phyloP scores from a whole-genome alignment of 345 rosid genomes.

The Ricinus communis region DNA sequence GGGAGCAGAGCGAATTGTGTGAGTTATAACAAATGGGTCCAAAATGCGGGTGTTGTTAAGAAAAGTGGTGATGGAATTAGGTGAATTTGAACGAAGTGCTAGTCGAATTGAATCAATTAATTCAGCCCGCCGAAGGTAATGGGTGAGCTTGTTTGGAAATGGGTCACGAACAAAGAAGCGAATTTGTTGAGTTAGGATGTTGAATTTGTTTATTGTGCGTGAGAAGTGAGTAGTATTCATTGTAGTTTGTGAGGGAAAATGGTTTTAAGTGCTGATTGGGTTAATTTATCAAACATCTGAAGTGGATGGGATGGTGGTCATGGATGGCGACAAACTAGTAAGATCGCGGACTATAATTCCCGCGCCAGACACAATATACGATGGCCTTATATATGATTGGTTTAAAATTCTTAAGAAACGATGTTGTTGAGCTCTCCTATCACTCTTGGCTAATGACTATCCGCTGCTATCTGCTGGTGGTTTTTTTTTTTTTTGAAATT shows the following conservation, averaged over 20 bases:
- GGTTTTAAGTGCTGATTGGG: constrained; percentile 3
- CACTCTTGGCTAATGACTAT: too few species aligned
- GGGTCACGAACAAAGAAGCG: constrained; percentile 65
- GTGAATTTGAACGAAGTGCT: constrained; percentile 56
- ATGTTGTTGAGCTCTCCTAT: not conserved
- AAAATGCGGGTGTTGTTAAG: constrained; percentile 52
- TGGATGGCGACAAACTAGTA: not conserved
- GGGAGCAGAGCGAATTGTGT: constrained; percentile 72
- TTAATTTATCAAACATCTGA: constrained; percentile 35
- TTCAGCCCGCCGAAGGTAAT: constrained; percentile 66
- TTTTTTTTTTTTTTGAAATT: too few species aligned
- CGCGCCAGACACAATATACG: not conserved
- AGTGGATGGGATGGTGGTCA: not conserved
- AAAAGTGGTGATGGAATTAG: constrained; percentile 31
- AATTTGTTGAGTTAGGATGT: constrained; percentile 33
- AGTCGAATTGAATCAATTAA: constrained; percentile 75
- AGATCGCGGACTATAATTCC: not conserved
- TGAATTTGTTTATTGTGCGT: constrained; percentile 20
- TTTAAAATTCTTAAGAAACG: not conserved
- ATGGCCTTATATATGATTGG: not conserved
- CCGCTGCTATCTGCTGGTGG: too few species aligned
- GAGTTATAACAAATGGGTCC: constrained; percentile 71
- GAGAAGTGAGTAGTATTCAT: constrained; percentile 43
- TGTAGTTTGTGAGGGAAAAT: not conserved
- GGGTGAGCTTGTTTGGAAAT: constrained; percentile 69